Evolutionary conservation across 495 filamentous ascomycete species (phyloP).

Genomic region (Venustampulla echinocandica): DNA sequence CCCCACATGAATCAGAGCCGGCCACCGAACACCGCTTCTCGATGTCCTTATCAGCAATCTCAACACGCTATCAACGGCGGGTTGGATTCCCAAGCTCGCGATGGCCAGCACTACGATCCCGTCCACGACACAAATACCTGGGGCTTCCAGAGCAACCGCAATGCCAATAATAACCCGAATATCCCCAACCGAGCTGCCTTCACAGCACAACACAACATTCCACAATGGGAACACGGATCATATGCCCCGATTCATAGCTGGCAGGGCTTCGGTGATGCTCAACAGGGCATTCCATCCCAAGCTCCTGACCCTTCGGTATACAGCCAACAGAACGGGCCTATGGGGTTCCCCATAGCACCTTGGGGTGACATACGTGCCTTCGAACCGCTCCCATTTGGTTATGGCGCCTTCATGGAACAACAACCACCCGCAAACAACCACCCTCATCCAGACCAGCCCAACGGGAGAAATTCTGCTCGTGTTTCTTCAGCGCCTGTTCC

Average conservation of each 20-base stretch:
- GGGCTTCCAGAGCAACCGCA: too few species aligned
- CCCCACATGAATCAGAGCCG: not conserved
- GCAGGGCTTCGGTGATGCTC: constrained; percentile 6
- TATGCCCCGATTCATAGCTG: constrained; percentile 8
- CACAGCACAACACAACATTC: not conserved
- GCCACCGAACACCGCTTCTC: not conserved
- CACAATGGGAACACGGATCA: constrained; percentile 9
- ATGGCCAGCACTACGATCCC: constrained; percentile 19
- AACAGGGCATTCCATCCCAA: not conserved
- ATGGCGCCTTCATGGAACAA: not conserved
- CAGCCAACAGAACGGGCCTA: not conserved
- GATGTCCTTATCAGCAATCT: constrained; percentile 13
- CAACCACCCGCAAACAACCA: not conserved
- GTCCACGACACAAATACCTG: constrained; percentile 16
- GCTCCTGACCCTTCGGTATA: not conserved
- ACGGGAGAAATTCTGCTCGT: not conserved
- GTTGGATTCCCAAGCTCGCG: constrained; percentile 10
- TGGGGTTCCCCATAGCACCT: constrained; percentile 3
- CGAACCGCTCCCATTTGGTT: constrained; percentile 10
- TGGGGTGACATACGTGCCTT: constrained; percentile 12
- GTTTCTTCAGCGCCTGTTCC: not conserved
- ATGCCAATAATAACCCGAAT: constrained; percentile 1
- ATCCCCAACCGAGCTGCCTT: constrained; percentile 1
- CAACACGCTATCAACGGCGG: constrained; percentile 4
- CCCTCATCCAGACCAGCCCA: not conserved